Conservation (phyloP, 768 basidiomycete species). For the Tulasnella calospora region DNA sequence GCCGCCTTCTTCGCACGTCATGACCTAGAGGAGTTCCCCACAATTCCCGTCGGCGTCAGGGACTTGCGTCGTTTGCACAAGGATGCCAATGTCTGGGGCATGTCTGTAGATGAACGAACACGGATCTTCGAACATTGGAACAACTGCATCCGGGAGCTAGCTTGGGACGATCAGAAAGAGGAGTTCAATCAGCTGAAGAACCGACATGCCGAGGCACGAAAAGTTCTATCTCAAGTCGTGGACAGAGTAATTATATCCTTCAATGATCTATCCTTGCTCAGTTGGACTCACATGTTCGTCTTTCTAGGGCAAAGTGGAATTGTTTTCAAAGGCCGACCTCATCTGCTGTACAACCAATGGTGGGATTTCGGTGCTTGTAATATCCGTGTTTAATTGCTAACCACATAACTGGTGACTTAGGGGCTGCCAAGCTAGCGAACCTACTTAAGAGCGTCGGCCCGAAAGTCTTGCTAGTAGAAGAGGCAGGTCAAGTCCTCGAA, state of each 20-base stretch:
- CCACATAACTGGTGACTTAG: slow-evolving; percentile 51
- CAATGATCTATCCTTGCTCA: not conserved
- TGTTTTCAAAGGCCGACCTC: slow-evolving; percentile 48
- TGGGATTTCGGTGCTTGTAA: slow-evolving; percentile 51
- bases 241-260: slow-evolving; percentile 24
- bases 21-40: slow-evolving; percentile 40
- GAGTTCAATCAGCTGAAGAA: slow-evolving; percentile 46
- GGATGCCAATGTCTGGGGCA: slow-evolving; percentile 46
- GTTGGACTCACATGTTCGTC: slow-evolving; percentile 40
- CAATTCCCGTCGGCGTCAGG: slow-evolving; percentile 35
- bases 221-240: slow-evolving; percentile 28
- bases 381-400: slow-evolving; percentile 38
- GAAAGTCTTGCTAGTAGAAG: slow-evolving; percentile 65
- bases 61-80: slow-evolving; percentile 40
- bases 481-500: slow-evolving; percentile 78
- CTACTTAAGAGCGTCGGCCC: slow-evolving; percentile 59
- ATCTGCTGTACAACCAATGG: slow-evolving; percentile 77
- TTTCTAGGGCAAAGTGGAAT: slow-evolving; percentile 56
- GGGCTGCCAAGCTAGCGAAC: slow-evolving; percentile 61
- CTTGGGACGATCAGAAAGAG: slow-evolving; percentile 35
- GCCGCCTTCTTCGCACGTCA: not conserved
- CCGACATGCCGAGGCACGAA: slow-evolving; percentile 42
- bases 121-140: slow-evolving; percentile 48
- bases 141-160: slow-evolving; percentile 38
- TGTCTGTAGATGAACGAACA: slow-evolving; percentile 49